Evolutionary conservation across 2,329 filamentous ascomycete genomes (phyloP), one percentile per base, ranked within the genome.

Genomic region (Colletotrichum spinosum): DNA sequence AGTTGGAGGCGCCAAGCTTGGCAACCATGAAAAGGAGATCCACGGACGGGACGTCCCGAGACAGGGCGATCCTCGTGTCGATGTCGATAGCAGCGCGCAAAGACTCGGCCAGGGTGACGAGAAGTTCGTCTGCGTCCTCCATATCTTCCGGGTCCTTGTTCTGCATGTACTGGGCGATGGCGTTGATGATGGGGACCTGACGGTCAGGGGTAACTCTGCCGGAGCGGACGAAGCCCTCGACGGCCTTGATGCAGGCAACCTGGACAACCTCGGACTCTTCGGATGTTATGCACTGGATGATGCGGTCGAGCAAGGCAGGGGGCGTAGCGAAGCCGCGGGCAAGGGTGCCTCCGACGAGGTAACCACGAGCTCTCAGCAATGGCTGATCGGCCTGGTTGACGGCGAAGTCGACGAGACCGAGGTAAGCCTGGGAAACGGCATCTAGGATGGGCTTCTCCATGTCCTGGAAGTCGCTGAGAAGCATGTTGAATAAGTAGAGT

Each of bases 191-290:
- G 17, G 83, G 80, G 1, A 82, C 71, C 74, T 97, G 94, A 50
- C 81, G 82, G 63, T 87, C 85, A 8, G 76, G 72, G 7, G 79
- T 73, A 3, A 85, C 80, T 82, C 82, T 72, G 77, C 85, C 75
- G 76, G 84, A 82, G 65, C 79, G 82, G 55, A 89, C 83, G 63
- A 89, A 85, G 13, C 86, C 85, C 72, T 97, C 93, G 41, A 97
- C 80, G 2, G 93, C 91, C 75, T 95, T 94, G 72, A 98, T 91
- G 73, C 93, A 97, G 17, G 95, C 90, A 15, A 97, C 94, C 76
- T 96, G 93, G 48, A 98, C 95, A 41, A 98, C 89, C 75, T 97
- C 94, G 0, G 92, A 92, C 17, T 89, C 82, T 69, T 97, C 94
- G 41, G 83, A 83, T 9, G 88, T 88, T 69, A 97, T 92, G 8